Conservation (phyloP, 495 filamentous ascomycete genomes). For the Lophium mytilinum region DNA sequence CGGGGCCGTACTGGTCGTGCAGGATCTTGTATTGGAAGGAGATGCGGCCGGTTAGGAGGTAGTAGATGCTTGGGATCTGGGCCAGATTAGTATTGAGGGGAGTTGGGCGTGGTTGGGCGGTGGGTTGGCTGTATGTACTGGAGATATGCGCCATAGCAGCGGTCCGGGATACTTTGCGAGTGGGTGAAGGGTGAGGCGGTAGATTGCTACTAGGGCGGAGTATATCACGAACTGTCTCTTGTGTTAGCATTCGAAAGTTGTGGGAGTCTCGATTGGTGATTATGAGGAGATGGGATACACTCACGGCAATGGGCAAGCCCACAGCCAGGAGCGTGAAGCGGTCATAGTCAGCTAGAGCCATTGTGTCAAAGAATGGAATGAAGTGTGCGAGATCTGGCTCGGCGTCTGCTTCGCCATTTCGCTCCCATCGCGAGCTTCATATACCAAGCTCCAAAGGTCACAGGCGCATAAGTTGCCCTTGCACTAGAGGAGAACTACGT, state of each 20-base stretch:
- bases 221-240: conserved; percentile 7
- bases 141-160: conserved; percentile 13
- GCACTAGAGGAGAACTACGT: too few species aligned
- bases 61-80: too few species aligned
- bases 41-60: conserved; percentile 8
- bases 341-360: conserved; percentile 17
- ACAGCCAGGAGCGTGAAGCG: conserved; percentile 7
- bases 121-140: too few species aligned
- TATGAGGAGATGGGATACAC: neutral
- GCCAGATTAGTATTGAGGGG: neutral
- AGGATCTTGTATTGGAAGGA: conserved; percentile 11
- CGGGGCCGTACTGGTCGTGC: conserved; percentile 17
- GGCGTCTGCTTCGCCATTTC: too few species aligned
- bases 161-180: conserved; percentile 12
- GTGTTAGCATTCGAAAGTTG: neutral
- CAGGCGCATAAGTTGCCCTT: too few species aligned
- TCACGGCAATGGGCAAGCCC: conserved; percentile 10
- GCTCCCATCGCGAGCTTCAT: too few species aligned
- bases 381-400: too few species aligned
- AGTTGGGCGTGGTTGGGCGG: neutral
- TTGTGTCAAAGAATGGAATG: neutral
- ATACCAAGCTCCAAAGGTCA: too few species aligned
- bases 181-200: neutral
- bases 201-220: conserved; percentile 11
- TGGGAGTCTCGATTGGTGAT: neutral